Conservation (phyloP, 345 rosid species). For the Camelina sativa region DNA sequence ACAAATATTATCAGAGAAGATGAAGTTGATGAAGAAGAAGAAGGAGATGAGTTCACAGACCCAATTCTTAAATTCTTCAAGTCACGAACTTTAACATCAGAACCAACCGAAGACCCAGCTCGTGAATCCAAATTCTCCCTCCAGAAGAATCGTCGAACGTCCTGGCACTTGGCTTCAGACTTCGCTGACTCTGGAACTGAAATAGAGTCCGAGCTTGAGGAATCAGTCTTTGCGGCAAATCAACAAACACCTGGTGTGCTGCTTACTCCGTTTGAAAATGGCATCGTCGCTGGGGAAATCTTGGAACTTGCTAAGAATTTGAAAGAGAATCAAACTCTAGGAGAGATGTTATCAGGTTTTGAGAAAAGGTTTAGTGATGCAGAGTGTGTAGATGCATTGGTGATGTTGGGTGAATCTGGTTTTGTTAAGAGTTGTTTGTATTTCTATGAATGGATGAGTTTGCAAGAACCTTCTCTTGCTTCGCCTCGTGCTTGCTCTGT, state of each 20-base stretch:
- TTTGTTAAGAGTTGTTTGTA: slow-evolving; percentile 58
- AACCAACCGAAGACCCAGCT: slow-evolving; percentile 52
- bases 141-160: slow-evolving; percentile 68
- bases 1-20: slow-evolving; percentile 3
- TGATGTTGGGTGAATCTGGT: slow-evolving; percentile 64
- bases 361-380: slow-evolving; percentile 49
- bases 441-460: slow-evolving; percentile 86
- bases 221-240: slow-evolving; percentile 13
- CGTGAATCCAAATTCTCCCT: slow-evolving; percentile 56
- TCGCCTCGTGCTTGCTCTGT: slow-evolving; percentile 71
- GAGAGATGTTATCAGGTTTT: slow-evolving; percentile 60
- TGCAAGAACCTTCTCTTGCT: slow-evolving; percentile 72
- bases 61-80: slow-evolving; percentile 74
- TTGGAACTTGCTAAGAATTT: slow-evolving; percentile 56
- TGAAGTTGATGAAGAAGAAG: slow-evolving; percentile 10
- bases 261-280: slow-evolving; percentile 20
- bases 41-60: slow-evolving; percentile 48
- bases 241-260: slow-evolving; percentile 38
- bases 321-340: slow-evolving; percentile 63
- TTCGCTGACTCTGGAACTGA: slow-evolving; percentile 43
- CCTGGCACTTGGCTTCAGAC: slow-evolving; percentile 66
- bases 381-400: slow-evolving; percentile 64
- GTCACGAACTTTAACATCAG: slow-evolving; percentile 47
- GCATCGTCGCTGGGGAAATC: slow-evolving; percentile 54
- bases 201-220: slow-evolving; percentile 15